Conservation (phyloP, 371 early-diverging fungal species). For the Mortierella polycephala region DNA sequence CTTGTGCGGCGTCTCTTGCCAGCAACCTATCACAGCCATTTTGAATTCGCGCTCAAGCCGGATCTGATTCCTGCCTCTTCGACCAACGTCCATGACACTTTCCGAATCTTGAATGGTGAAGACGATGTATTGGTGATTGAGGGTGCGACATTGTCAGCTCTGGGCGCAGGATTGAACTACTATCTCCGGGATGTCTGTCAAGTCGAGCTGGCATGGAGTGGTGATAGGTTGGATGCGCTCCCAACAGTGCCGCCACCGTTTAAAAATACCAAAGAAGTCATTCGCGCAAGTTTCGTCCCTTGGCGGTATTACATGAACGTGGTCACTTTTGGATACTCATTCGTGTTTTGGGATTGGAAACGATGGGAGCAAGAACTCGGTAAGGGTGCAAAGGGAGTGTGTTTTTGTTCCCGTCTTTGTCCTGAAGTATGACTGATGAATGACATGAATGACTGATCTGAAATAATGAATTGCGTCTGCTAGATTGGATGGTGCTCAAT, state of each 20-base stretch:
- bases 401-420: too few species aligned
- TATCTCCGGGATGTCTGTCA: constrained; percentile 45
- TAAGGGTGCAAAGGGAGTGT: too few species aligned
- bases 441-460: too few species aligned
- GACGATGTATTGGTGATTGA: constrained; percentile 16
- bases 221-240: constrained; percentile 36
- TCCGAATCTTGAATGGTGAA: constrained; percentile 23
- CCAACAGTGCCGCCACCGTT: constrained; percentile 32
- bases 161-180: constrained; percentile 50
- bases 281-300: constrained; percentile 50
- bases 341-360: constrained; percentile 55
- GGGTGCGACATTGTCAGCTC: constrained; percentile 22
- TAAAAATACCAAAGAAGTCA: constrained; percentile 6
- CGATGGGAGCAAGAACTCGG: constrained; percentile 54
- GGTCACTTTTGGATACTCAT: constrained; percentile 53
- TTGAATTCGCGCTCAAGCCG: constrained; percentile 21
- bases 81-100: constrained; percentile 46
- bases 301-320: constrained; percentile 57
- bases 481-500: constrained; percentile 54
- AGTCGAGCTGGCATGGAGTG: constrained; percentile 52
- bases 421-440: too few species aligned
- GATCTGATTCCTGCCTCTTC: constrained; percentile 22
- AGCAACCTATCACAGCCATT: constrained; percentile 27
- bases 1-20: constrained; percentile 42
- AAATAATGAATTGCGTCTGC: too few species aligned